Evolutionary conservation across 257 asterid genomes (phyloP).

Genomic region (Hygrophila difformis): DNA sequence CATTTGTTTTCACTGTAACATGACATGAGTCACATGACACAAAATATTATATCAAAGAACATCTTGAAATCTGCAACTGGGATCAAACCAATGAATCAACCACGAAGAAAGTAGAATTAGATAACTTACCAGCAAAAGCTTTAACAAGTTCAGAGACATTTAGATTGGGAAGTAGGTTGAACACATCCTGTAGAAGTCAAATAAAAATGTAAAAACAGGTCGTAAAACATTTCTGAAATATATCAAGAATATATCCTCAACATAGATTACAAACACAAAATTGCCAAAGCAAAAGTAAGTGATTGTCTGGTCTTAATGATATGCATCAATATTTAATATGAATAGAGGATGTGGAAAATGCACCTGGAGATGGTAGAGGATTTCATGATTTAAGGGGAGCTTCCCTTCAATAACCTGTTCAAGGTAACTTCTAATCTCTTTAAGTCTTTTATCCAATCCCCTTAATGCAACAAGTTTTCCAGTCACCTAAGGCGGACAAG

Average conservation of each 20-base stretch:
- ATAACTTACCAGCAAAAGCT: constrained; percentile 67
- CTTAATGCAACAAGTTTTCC: constrained; percentile 89
- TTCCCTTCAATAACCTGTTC: constrained; percentile 75
- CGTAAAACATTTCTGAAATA: no score
- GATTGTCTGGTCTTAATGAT: no score
- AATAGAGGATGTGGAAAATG: no score
- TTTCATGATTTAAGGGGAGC: constrained; percentile 92
- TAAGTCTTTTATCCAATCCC: constrained; percentile 87
- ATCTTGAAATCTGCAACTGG: no score
- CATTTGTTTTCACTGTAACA: constrained; percentile 78
- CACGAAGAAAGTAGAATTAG: no score
- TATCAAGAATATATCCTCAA: no score
- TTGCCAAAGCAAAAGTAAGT: no score
- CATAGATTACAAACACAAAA: no score
- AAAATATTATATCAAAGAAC: not conserved
- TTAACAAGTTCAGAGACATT: constrained; percentile 69
- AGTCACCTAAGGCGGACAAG: constrained; percentile 42
- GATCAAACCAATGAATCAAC: no score
- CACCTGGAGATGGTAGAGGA: constrained; percentile 92
- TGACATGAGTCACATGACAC: constrained; percentile 3
- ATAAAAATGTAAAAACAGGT: no score
- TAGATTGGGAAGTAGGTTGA: constrained; percentile 86
- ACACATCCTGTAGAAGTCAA: constrained; percentile 57
- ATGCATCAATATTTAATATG: no score
- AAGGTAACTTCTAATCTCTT: constrained; percentile 74